Percentiles rank a stretch among this genome's conserved stretches.
phyloP scores from a whole-genome alignment of 805 yeast genomes.

The Pichia ethanolica region DNA sequence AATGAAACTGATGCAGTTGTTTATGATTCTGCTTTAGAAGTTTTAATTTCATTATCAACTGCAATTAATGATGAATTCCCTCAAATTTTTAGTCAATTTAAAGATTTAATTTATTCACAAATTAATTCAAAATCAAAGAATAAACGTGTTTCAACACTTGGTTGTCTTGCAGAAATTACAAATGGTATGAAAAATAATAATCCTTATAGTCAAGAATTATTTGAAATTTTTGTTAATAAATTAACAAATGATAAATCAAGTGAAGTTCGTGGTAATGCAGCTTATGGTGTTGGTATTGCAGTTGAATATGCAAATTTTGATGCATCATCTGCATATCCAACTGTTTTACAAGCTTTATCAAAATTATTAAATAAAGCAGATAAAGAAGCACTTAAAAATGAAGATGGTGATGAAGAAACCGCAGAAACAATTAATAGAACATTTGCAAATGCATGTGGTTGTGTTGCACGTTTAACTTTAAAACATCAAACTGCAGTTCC shows the following conservation, averaged over 20 bases:
- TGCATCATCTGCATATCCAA: constrained; percentile 55
- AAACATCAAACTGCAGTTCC: constrained; percentile 70
- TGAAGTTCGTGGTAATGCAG: constrained; percentile 91
- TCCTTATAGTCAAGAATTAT: constrained; percentile 61
- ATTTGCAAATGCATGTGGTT: constrained; percentile 92
- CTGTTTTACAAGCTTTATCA: constrained; percentile 59
- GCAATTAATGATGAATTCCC: constrained; percentile 74
- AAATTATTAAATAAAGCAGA: constrained; percentile 74
- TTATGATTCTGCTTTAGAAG: constrained; percentile 80
- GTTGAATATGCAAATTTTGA: constrained; percentile 46
- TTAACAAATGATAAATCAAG: constrained; percentile 69
- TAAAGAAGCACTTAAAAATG: constrained; percentile 52
- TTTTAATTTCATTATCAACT: constrained; percentile 64
- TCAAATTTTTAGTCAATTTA: constrained; percentile 64
- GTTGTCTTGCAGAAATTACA: constrained; percentile 85
- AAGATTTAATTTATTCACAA: constrained; percentile 51
- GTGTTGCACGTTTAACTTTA: constrained; percentile 87
- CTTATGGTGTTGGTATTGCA: constrained; percentile 88
- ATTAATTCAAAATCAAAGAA: constrained; percentile 55
- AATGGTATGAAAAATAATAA: constrained; percentile 61
- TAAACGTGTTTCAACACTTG: constrained; percentile 79
- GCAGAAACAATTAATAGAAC: constrained; percentile 76
- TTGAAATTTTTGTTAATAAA: constrained; percentile 61
- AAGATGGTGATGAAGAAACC: constrained; percentile 67
- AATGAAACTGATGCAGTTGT: constrained; percentile 61